Percentiles rank a stretch among this genome's conserved stretches.
phyloP scores from a whole-genome alignment of 1,284 basidiomycete genomes.

The Anthracocystis walkeri region DNA sequence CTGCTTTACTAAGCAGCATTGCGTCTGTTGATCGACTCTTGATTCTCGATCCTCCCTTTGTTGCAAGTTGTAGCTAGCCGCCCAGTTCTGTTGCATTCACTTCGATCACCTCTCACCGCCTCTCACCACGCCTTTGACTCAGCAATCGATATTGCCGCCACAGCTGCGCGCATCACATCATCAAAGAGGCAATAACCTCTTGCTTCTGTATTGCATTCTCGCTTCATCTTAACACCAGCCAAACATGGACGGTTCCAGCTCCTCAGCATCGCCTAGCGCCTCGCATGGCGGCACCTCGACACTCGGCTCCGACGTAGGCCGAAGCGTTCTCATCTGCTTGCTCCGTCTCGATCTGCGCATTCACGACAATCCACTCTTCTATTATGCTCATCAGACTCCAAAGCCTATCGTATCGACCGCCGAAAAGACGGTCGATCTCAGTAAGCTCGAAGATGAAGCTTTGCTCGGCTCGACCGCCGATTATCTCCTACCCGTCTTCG shows the following conservation, averaged over 20 bases:
- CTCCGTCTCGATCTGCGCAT: slow-evolving; percentile 66
- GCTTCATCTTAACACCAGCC: not conserved
- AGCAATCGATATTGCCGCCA: not conserved
- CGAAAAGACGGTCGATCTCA: slow-evolving; percentile 46
- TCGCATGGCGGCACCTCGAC: slow-evolving; percentile 29
- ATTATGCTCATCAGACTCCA: slow-evolving; percentile 58
- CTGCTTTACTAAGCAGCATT: too few species aligned
- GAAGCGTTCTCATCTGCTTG: slow-evolving; percentile 59
- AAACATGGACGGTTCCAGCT: slow-evolving; percentile 33
- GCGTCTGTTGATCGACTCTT: not conserved
- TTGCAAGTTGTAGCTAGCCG: not conserved
- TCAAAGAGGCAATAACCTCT: not conserved
- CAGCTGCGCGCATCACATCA: not conserved
- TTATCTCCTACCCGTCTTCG: slow-evolving; percentile 73
- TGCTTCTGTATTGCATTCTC: too few species aligned
- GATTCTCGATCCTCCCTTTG: not conserved
- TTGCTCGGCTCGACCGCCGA: slow-evolving; percentile 66
- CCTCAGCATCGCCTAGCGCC: slow-evolving; percentile 32
- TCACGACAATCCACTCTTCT: slow-evolving; percentile 73
- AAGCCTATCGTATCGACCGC: slow-evolving; percentile 41
- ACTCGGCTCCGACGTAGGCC: slow-evolving; percentile 30
- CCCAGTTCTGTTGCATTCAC: not conserved
- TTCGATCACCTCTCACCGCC: not conserved
- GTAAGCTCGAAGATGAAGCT: slow-evolving; percentile 51
- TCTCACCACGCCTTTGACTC: not conserved